Conservation (phyloP, 768 basidiomycete species). For the Dentipellis sp. region DNA sequence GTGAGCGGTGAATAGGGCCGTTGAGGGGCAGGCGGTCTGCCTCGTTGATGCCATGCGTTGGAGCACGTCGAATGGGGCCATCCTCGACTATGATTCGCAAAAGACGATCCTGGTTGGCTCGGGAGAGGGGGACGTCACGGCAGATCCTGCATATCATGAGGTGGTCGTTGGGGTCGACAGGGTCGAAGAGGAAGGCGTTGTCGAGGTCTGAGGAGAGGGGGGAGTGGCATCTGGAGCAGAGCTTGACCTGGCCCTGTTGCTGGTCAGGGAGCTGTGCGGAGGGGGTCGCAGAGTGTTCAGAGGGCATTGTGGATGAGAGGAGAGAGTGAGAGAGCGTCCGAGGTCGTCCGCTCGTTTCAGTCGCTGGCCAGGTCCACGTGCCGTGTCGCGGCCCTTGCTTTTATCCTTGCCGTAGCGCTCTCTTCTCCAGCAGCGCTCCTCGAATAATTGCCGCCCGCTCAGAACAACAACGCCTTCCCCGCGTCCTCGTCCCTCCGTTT, state of each 20-base stretch:
- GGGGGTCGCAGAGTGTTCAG: constrained; percentile 2
- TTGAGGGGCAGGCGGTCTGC: constrained; percentile 1
- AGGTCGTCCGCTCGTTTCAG: no score
- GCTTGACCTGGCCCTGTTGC: constrained; percentile 10
- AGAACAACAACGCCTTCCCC: no score
- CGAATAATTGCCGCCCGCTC: no score
- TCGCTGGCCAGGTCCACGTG: no score
- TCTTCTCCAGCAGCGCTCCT: no score
- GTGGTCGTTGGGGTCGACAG: constrained; percentile 8
- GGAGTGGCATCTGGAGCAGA: constrained; percentile 10
- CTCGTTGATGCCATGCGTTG: constrained; percentile 5
- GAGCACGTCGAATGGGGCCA: not conserved
- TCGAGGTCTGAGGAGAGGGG: constrained; percentile 13
- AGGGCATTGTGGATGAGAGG: not conserved
- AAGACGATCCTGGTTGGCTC: not conserved
- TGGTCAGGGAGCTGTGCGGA: constrained; percentile 9
- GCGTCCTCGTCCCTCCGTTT: no score
- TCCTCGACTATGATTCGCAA: constrained; percentile 1
- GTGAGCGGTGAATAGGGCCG: not conserved
- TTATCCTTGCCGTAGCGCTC: no score
- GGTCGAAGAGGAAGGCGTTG: constrained; percentile 7
- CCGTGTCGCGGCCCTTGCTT: no score
- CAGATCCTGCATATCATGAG: constrained; percentile 11
- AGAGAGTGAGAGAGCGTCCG: no score
- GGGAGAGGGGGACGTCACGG: constrained; percentile 3